Base-by-base conservation (phyloP, 768 basidiomycete genomes). In the Mycena metata region DNA sequence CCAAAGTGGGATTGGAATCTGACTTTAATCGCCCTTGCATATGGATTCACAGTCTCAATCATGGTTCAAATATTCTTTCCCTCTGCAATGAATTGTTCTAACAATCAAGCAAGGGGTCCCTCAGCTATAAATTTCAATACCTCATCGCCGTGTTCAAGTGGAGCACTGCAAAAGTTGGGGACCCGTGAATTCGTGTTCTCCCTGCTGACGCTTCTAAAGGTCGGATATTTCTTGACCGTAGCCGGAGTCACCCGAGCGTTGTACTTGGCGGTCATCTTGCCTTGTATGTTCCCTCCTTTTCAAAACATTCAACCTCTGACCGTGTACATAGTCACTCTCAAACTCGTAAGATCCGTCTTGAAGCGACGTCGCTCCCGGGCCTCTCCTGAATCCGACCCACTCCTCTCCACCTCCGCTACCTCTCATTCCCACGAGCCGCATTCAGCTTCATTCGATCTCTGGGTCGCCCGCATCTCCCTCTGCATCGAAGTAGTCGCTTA, bases 361-460 rank as follows among this genome's bases (percentile, higher is more conserved):
- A 46, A 63, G 35, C 50, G 33, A 8, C 57, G 35, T 47, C 19
- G 45, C 72, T 15, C 68, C n/a, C n/a, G n/a, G n/a, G n/a, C n/a
- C 6, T 33, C 55, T 26, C 46, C 64, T 17, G 67, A 74, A 46
- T 21, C 46, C 19, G 57, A 58, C 13, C 73, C 70, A 50, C 57
- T 75, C 12, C 57, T 73, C 36, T 56, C 63, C 36, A 42, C 23
- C 23, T 69, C 33, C 26, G 2, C 19, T 16, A 3, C 30, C 6
- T 30, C 30, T 30, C 30, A 6, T 30, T 33, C 51, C 16, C 60
- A 24, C 23, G 47, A 59, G 45, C 61, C 52, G 39, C 79, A 78
- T 64, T 77, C 80, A 3, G 69, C 81, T n/a, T 59, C 71, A 1
- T 86, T 90, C 72, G 91, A 92, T 76, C 82, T 91, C 23, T 69